phyloP scores from a whole-genome alignment of 441 rosid species.

The Capsella rubella region DNA sequence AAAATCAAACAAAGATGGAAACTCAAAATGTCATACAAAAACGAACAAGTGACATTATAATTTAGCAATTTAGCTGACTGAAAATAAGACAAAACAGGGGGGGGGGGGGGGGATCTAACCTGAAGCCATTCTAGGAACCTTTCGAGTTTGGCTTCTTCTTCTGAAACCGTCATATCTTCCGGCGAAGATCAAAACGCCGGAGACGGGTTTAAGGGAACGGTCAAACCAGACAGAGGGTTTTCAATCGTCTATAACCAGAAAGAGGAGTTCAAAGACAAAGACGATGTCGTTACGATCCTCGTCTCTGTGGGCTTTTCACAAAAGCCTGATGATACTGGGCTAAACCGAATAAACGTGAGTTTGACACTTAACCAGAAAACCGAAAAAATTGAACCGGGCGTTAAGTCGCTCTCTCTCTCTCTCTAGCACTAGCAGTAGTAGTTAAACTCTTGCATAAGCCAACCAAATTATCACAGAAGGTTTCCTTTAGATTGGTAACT shows the following conservation, averaged over 20 bases:
- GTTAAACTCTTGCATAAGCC: background rate
- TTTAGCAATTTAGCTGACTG: background rate
- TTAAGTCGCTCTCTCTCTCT: background rate
- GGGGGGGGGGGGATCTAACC: conserved; percentile 42
- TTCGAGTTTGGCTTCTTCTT: conserved; percentile 62
- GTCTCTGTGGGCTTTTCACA: conserved; percentile 1
- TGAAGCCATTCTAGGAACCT: conserved; percentile 76
- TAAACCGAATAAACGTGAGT: background rate
- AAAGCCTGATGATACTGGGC: too few relatives aligned
- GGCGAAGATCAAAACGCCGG: conserved; percentile 10
- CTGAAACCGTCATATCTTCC: conserved; percentile 51
- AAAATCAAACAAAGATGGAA: background rate
- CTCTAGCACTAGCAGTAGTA: background rate
- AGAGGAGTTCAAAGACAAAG: background rate
- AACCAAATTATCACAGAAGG: background rate
- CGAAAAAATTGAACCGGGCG: background rate
- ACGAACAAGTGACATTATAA: background rate
- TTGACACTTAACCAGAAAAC: background rate
- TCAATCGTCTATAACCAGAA: background rate
- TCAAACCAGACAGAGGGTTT: background rate
- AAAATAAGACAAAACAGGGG: background rate
- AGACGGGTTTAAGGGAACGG: conserved; percentile 21
- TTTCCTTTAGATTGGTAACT: conserved; percentile 9
- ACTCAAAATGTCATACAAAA: background rate
- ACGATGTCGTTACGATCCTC: background rate